Evolutionary conservation across 169 alveolate species (phyloP), one percentile per base, ranked within the genome.

Genomic region (Babesia ovata): DNA sequence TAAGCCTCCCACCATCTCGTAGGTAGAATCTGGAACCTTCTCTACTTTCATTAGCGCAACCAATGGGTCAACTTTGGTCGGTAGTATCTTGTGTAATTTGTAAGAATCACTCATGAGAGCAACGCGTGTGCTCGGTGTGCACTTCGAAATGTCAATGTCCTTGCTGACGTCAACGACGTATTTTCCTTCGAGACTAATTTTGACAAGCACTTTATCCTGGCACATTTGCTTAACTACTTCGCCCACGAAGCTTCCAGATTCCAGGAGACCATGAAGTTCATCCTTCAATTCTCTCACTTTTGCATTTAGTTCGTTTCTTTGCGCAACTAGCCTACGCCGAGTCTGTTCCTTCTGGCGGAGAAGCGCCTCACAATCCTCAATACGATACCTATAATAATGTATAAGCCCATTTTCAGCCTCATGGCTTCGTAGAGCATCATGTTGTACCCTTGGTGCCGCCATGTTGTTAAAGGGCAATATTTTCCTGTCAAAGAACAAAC

Each of bases 41-140:
- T 98, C 99, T 2, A 98, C 99, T 86, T 95, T 96, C 99, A 98
- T 98, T 48, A 98, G 91, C 46, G 98, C 95, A 42, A 98, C 99
- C 62, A 97, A 87, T 6, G 99, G 99, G 82, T 98, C 99, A 33
- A 98, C 99, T 84, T 97, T 96, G n/a, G 96, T 92, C 46, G 99
- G 99, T 49, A 97, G 91, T 49, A 97, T 91, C 75, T 96, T 94
- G 87, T 96, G 99, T 4, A 96, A 92, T 21, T 95, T 91, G 86
- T 95, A 96, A 17, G 98, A 94, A 70, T 95, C 98, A 28, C 91
- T 74, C 84, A 91, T 91, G 42, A 93, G 84, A 2, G 97, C 97
- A 8, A 93, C 98, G 73, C 99, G 87, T n/a, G 98, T 95, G 79
- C 95, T 96, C 3, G 98, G 97, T 12, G 96, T 93, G 39, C 97